Base-by-base conservation (phyloP, 495 filamentous ascomycete species). In the Endocarpon pusillum region DNA sequence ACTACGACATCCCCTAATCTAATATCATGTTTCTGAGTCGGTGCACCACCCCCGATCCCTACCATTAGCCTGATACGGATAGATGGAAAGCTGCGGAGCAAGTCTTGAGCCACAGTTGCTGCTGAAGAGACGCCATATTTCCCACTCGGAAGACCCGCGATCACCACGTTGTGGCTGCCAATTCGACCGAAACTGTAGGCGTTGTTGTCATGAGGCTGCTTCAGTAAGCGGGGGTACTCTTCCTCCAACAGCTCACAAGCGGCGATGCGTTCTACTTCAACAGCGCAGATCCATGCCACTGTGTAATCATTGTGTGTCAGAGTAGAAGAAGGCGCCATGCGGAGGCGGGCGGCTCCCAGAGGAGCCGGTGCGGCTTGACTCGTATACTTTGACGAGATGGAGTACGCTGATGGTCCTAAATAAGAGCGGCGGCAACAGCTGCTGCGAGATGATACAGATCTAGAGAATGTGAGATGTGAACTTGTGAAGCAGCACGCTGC, bases 1-100 rank as follows among this genome's bases (percentile, higher is more conserved):
- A 64, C 46, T 2, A 61, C 57, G 21, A 64, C 41, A 39, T 64
- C 61, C n/a, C 62, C 62, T 4, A 66, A 53, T 6, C 54, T 51
- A 5, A 67, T 54, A 41, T 66, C 59, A 28, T 48, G 34, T 22
- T 48, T 23, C 12, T 45, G 38, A 20, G 32, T 53, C 6, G 62
- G 57, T 3, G 51, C 48, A 3, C 58, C 61, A 15, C 57, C 59
- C 4, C 54, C 61, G 21, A 65, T 62, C n/a, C 62, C 62, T 3
- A 71, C 61, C 45, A 68, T 59, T 17, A 69, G 44, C 18, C 51
- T 37, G 33, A 61, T 40, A 12, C 51, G 37, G 14, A 68, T 38
- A n/a, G 49, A 48, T 8, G 41, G 38, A 40, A 68, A 70, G 18
- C 33, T 61, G 4, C 42, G 37, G 4, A 48, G 22, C 60, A 66